Percentiles rank a stretch among this genome's conserved stretches.
Conservation (phyloP, 768 basidiomycete species). For the Suillus subaureus region DNA sequence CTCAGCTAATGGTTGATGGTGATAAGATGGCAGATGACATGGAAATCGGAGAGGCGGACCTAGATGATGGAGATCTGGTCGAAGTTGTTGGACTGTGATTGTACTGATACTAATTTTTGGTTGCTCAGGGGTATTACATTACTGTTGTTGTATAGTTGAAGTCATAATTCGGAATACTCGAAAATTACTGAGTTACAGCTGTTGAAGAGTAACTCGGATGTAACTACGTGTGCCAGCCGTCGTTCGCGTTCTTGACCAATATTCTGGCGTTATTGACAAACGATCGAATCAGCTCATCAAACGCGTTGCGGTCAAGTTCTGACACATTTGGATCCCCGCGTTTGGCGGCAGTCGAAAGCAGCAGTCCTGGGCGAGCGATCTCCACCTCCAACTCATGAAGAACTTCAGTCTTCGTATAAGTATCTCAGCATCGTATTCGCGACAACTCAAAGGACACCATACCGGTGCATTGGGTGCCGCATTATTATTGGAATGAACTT, state of each 20-base stretch:
- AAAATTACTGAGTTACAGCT: neutral
- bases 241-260: constrained; percentile 73
- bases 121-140: neutral
- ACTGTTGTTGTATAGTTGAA: neutral
- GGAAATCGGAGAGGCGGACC: constrained; percentile 65
- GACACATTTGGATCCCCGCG: constrained; percentile 60
- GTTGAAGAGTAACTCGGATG: neutral
- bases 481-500: constrained; percentile 62
- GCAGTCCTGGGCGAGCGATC: constrained; percentile 66
- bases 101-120: neutral
- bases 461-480: constrained; percentile 52
- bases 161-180: neutral
- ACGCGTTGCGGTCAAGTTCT: constrained; percentile 71
- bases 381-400: constrained; percentile 93
- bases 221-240: constrained; percentile 41
- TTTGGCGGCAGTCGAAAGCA: constrained; percentile 72
- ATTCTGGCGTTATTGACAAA: constrained; percentile 94
- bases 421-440: neutral
- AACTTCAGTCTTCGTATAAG: constrained; percentile 48
- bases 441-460: constrained; percentile 24
- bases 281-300: constrained; percentile 89
- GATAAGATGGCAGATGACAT: constrained; percentile 62
- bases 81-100: constrained; percentile 65
- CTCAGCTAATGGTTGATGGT: constrained; percentile 64
- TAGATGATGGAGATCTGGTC: constrained; percentile 81